Conservation (phyloP, 2,329 filamentous ascomycete species). For the Metarhizium album region DNA sequence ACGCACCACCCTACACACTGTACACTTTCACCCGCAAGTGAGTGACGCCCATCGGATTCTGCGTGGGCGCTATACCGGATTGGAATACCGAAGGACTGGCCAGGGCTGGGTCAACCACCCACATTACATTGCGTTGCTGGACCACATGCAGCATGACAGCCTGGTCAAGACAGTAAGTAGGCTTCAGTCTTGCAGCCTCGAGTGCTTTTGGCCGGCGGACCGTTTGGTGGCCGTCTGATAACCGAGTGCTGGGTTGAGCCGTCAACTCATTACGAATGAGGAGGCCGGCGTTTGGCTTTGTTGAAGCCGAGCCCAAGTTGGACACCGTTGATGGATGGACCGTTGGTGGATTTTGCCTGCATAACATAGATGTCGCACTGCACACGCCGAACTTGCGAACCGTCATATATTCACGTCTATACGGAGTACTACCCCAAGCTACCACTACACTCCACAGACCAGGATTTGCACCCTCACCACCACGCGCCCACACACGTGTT, state of each 20-base stretch:
- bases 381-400: too few relatives aligned
- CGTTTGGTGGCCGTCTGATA: too few relatives aligned
- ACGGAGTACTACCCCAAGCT: background rate
- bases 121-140: background rate
- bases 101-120: background rate
- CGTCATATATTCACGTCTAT: too few relatives aligned
- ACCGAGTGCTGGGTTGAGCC: background rate
- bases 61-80: conserved; percentile 6
- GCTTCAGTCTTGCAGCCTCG: too few relatives aligned
- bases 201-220: too few relatives aligned
- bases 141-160: conserved; percentile 4
- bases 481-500: background rate
- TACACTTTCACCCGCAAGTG: background rate
- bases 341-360: too few relatives aligned
- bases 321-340: too few relatives aligned
- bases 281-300: background rate
- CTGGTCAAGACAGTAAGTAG: too few relatives aligned
- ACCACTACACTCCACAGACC: background rate
- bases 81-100: conserved; percentile 7
- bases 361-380: too few relatives aligned
- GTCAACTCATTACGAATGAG: background rate
- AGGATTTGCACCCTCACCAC: background rate
- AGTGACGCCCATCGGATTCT: background rate
- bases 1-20: too few relatives aligned
- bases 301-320: background rate